Conservation (phyloP, 345 rosid genomes). For the Erucastrum elatum region DNA sequence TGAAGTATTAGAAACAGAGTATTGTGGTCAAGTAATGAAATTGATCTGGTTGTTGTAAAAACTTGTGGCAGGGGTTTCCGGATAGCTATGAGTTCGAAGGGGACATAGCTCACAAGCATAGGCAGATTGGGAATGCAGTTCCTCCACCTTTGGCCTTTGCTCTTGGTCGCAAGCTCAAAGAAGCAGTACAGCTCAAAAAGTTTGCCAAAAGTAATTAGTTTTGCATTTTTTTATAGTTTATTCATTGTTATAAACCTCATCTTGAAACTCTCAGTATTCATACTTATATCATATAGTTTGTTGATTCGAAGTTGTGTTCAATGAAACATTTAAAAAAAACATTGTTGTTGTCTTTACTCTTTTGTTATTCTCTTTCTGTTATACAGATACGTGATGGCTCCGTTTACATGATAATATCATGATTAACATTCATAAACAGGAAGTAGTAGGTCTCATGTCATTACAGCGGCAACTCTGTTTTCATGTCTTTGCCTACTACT, state of each 20-base stretch:
- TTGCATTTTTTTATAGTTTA: not conserved
- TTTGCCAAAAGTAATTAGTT: not conserved
- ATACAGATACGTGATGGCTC: not conserved
- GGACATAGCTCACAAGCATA: conserved; percentile 61
- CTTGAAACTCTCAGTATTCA: not conserved
- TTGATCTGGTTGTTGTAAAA: not conserved
- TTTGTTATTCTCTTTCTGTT: not conserved
- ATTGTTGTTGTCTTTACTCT: not conserved
- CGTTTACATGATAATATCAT: not conserved
- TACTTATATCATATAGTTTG: not conserved
- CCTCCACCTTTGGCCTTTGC: conserved; percentile 90
- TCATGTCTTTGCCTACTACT: not conserved
- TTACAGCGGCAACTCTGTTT: not conserved
- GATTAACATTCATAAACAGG: not conserved
- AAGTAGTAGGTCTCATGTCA: too few species aligned
- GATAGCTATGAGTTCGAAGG: conserved; percentile 72
- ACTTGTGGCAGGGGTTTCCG: conserved; percentile 69
- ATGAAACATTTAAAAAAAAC: not conserved
- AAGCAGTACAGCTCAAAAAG: conserved; percentile 51
- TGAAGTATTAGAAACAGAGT: too few species aligned
- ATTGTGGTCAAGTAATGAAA: not conserved
- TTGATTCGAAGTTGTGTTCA: not conserved
- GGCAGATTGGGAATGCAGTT: conserved; percentile 94
- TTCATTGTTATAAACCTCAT: not conserved
- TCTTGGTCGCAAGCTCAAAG: conserved; percentile 76